A percentile compares a stretch with the other conserved stretches of the same genome.
Evolutionary conservation across 495 filamentous ascomycete genomes (phyloP).

Genomic region (Elaphomyces granulatus): DNA sequence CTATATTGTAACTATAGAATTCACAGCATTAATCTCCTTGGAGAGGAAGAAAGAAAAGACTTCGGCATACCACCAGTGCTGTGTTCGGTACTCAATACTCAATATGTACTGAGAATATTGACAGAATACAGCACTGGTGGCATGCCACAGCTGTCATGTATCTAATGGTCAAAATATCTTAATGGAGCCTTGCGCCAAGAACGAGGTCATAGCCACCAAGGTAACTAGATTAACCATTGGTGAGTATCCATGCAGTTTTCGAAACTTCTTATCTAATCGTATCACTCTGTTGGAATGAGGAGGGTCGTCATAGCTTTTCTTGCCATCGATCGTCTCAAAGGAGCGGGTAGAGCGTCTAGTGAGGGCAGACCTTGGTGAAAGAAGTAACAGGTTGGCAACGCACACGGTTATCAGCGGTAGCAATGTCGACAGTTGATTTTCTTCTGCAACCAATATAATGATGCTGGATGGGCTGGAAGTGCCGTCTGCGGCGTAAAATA

Average conservation of each 20-base stretch:
- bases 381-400: slow-evolving; percentile 49
- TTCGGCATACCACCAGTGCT: too few relatives aligned
- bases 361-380: slow-evolving; percentile 49
- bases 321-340: slow-evolving; percentile 60
- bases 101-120: too few relatives aligned
- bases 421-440: slow-evolving; percentile 44
- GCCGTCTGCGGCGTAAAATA: slow-evolving; percentile 76
- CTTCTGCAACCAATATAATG: slow-evolving; percentile 37
- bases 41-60: too few relatives aligned
- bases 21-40: too few relatives aligned
- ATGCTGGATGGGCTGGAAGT: slow-evolving; percentile 41
- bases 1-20: too few relatives aligned
- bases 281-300: slow-evolving; percentile 72
- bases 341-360: slow-evolving; percentile 1
- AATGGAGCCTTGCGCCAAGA: slow-evolving; percentile 41
- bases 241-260: slow-evolving; percentile 61
- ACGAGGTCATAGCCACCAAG: slow-evolving; percentile 53
- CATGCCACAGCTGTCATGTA: not conserved
- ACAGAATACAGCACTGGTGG: too few relatives aligned
- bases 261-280: slow-evolving; percentile 66
- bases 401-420: slow-evolving; percentile 52
- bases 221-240: slow-evolving; percentile 58
- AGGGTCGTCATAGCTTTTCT: slow-evolving; percentile 58
- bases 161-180: not conserved
- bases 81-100: too few relatives aligned